These are phyloP conservation scores for Acorus calamus DNA, from an alignment of 106 monocot genomes.

Conservation along the genomic window DNA sequence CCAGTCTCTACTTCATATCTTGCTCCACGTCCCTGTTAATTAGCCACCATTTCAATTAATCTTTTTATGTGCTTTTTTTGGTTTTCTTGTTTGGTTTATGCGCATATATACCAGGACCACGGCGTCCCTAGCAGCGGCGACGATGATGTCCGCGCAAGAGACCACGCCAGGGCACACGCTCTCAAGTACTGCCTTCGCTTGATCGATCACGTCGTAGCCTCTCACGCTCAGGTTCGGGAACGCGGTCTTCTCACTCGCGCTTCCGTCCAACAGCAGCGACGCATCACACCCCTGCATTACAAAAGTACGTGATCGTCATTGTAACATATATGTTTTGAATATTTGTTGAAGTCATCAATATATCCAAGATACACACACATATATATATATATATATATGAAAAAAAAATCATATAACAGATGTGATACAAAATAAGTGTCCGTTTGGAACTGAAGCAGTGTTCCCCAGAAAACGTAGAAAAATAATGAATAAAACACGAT, in stretches of 20 bases:
- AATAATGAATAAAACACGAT: no score
- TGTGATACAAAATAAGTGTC: no score
- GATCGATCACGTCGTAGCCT: slow-evolving; percentile 7
- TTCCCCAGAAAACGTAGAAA: no score
- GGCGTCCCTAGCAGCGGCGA: slow-evolving; percentile 6
- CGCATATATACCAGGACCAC: slow-evolving; percentile 4
- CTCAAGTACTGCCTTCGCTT: slow-evolving; percentile 4
- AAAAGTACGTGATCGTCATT: no score
- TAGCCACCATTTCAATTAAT: neutral
- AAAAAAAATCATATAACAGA: no score
- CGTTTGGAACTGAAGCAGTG: no score
- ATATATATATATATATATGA: no score
- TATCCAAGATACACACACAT: no score
- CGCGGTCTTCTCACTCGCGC: slow-evolving; percentile 2
- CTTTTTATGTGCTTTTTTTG: no score
- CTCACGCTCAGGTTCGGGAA: slow-evolving; percentile 3
- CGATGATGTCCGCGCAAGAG: slow-evolving; percentile 9
- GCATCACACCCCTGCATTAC: slow-evolving; percentile 5
- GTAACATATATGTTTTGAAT: no score
- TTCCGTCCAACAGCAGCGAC: slow-evolving; percentile 5
- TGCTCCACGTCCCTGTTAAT: slow-evolving; percentile 1
- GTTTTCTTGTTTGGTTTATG: neutral
- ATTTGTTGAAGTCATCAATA: no score
- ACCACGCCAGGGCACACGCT: slow-evolving; percentile 7
- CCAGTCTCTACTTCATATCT: neutral